Conservation (phyloP, 2,329 filamentous ascomycete genomes). For the Lomentospora prolificans region DNA sequence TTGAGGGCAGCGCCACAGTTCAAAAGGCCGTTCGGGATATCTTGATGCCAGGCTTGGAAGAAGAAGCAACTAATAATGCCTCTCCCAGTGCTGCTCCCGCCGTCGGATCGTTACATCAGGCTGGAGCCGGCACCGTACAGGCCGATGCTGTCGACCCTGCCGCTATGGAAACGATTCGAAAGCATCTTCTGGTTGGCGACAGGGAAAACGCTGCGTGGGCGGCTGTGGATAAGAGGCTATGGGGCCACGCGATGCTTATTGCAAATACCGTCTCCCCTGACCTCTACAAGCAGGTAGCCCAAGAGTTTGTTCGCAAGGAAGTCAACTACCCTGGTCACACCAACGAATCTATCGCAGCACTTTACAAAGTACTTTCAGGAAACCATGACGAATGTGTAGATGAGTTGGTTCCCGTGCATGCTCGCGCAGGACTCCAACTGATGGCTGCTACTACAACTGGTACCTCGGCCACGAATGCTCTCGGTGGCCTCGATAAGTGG, state of each 20-base stretch:
- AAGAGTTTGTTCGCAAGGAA: conserved; percentile 92
- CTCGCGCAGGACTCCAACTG: conserved; percentile 84
- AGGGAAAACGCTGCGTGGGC: conserved; percentile 88
- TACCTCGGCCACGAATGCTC: conserved; percentile 57
- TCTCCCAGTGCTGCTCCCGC: background rate
- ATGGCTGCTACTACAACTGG: conserved; percentile 58
- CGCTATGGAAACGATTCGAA: conserved; percentile 62
- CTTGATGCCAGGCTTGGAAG: conserved; percentile 49
- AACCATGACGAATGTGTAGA: conserved; percentile 93
- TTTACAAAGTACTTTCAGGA: conserved; percentile 90
- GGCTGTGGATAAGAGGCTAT: conserved; percentile 84
- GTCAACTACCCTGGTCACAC: conserved; percentile 72
- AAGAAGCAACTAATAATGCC: conserved; percentile 13
- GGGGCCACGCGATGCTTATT: conserved; percentile 93
- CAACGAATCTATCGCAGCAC: conserved; percentile 77
- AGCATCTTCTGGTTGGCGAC: conserved; percentile 66
- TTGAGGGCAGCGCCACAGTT: conserved; percentile 64
- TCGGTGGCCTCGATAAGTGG: conserved; percentile 89
- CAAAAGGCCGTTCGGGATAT: conserved; percentile 67
- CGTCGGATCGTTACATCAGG: background rate
- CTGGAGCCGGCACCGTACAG: conserved; percentile 25
- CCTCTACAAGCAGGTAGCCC: conserved; percentile 84
- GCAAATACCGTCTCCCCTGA: conserved; percentile 68
- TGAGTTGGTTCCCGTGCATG: conserved; percentile 86
- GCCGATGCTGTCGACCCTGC: conserved; percentile 61